Conservation (phyloP, 2,329 filamentous ascomycete species). For the Monosporascus sp. region DNA sequence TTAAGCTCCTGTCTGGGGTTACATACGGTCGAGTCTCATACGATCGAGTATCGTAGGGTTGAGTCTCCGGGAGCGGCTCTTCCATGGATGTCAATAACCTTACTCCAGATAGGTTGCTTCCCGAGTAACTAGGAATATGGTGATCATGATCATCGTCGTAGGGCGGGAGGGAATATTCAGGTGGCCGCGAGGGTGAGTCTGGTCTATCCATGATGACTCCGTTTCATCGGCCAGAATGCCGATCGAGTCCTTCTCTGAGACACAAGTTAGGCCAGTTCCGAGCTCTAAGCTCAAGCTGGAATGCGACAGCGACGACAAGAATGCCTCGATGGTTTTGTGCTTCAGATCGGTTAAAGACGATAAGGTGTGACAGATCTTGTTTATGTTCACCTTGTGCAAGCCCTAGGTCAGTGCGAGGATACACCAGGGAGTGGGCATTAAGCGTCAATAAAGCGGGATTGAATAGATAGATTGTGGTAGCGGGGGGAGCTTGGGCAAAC, state of each 20-base stretch:
- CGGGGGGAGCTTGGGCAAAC: too few species aligned
- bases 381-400: too few species aligned
- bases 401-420: too few species aligned
- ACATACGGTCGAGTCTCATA: slow-evolving; percentile 47
- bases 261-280: slow-evolving; percentile 7
- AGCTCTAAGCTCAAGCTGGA: slow-evolving; percentile 4
- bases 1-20: slow-evolving; percentile 20
- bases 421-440: too few species aligned
- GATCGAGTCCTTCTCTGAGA: slow-evolving; percentile 10
- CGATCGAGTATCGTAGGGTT: slow-evolving; percentile 48
- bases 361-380: neutral
- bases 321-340: neutral
- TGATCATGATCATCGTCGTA: slow-evolving; percentile 51
- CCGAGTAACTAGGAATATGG: slow-evolving; percentile 39
- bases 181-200: slow-evolving; percentile 46
- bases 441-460: too few species aligned
- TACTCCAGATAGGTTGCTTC: slow-evolving; percentile 46
- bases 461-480: too few species aligned
- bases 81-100: slow-evolving; percentile 60
- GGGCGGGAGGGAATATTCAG: slow-evolving; percentile 51
- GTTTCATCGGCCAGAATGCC: slow-evolving; percentile 16
- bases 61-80: slow-evolving; percentile 40
- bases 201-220: slow-evolving; percentile 41
- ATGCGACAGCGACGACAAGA: slow-evolving; percentile 4
- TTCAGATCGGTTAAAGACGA: neutral